Evolutionary conservation across 1,284 basidiomycete genomes (phyloP), one percentile per base, ranked within the genome.

Genomic region (Porodaedalea pini): DNA sequence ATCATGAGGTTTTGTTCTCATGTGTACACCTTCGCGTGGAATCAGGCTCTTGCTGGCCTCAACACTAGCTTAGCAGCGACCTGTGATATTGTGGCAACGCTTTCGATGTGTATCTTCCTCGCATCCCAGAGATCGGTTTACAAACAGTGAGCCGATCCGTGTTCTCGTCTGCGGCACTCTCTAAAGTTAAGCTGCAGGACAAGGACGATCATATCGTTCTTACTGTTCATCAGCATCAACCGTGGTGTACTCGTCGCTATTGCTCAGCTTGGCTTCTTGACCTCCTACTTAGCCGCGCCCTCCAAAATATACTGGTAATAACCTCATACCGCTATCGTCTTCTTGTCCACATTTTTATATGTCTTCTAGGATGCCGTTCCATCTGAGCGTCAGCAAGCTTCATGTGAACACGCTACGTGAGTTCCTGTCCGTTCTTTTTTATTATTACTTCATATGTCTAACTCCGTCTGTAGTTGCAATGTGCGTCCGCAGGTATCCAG

Each of bases 371-470:
- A 56, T 57, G 49, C 58, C 58, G 7, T 57, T 57, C 50, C 58
- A 56, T 45, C 37, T 60, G 25, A 56, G 54, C 37, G 34, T 60
- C 27, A 60, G 58, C 50, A 60, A 60, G 48, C 39, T 60, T 7
- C 55, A 60, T 31, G 58, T 60, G 13, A 60, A 56, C 44, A 60
- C 58, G 4, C 55, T 60, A 34, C 55, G 58, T 60, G 13, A 45
- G 58, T 57, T 13, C 10, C 1, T 25, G n/a, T n/a, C 11, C n/a
- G 0, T 31, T 54, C n/a, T 47, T 13, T 37, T 21, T 32, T 13
- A 3, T 19, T 13, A 37, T 21, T 37, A 13, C 36, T 27, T 39
- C 36, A 25, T 23, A 17, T 27, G 23, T 27, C 11, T 54, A 8
- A 39, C 21, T 29, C 7, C 13, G 2, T 31, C 34, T 49, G 4